phyloP scores from a whole-genome alignment of 2,329 filamentous ascomycete genomes.

The Pseudogymnoascus sp. region DNA sequence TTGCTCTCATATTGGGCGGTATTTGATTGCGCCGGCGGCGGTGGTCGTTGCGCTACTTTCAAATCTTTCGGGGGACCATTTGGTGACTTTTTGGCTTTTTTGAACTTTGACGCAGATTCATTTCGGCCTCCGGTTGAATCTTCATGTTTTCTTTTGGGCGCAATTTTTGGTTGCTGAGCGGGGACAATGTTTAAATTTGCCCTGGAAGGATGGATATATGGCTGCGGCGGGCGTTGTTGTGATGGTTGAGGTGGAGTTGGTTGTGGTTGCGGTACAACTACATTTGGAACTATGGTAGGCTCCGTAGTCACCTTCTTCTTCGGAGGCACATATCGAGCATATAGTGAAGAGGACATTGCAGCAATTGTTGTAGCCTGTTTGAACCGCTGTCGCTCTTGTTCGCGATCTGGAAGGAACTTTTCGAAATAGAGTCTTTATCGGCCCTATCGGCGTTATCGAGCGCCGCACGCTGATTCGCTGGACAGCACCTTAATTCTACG shows the following conservation, averaged over 20 bases:
- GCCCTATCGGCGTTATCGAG: slow-evolving; percentile 3
- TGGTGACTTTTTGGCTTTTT: not conserved
- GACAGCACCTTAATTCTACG: not conserved
- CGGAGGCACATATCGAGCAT: slow-evolving; percentile 25
- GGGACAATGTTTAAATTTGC: not conserved
- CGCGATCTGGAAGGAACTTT: slow-evolving; percentile 5
- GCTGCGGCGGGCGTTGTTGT: not conserved
- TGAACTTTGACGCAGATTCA: not conserved
- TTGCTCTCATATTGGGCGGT: slow-evolving; percentile 11
- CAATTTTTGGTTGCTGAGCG: not conserved
- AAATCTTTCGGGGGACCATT: not conserved
- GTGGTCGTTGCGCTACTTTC: slow-evolving; percentile 12
- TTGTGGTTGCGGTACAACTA: slow-evolving; percentile 2
- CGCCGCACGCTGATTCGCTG: not conserved
- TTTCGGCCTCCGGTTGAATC: slow-evolving; percentile 1
- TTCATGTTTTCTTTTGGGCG: slow-evolving; percentile 16
- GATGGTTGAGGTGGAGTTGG: slow-evolving; percentile 14
- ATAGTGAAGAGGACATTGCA: not conserved
- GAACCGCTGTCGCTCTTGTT: not conserved
- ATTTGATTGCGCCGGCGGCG: not conserved
- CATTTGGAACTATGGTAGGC: slow-evolving; percentile 1
- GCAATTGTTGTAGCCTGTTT: slow-evolving; percentile 2
- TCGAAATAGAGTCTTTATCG: slow-evolving; percentile 8
- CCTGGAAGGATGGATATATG: not conserved
- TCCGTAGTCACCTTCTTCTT: slow-evolving; percentile 19